Evolutionary conservation across 768 basidiomycete species (phyloP).

Genomic region (Hygrocybe coccinea): DNA sequence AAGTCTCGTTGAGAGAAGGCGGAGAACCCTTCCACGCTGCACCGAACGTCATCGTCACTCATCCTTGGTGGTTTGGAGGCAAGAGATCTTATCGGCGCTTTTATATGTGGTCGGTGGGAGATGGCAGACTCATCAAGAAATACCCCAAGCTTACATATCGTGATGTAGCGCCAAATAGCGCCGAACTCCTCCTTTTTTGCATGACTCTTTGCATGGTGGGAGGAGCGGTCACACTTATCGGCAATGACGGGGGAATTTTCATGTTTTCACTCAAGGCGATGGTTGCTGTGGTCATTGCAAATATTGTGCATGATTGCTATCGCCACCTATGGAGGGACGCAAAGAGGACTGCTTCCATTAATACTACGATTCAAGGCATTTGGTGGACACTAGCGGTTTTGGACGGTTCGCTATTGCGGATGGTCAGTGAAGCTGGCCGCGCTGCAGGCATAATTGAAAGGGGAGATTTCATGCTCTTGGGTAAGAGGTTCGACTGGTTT

Average conservation of each 20-base stretch:
- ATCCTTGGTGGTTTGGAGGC: slow-evolving; percentile 56
- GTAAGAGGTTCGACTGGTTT: slow-evolving; percentile 55
- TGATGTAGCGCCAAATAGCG: slow-evolving; percentile 45
- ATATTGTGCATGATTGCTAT: slow-evolving; percentile 46
- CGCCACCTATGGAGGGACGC: slow-evolving; percentile 43
- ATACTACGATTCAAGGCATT: slow-evolving; percentile 31
- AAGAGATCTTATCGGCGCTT: slow-evolving; percentile 46
- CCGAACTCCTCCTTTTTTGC: slow-evolving; percentile 38
- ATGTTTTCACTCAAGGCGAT: slow-evolving; percentile 20
- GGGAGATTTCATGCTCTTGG: slow-evolving; percentile 36
- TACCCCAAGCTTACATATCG: slow-evolving; percentile 46
- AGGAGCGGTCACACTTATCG: slow-evolving; percentile 6
- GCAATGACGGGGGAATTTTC: not conserved
- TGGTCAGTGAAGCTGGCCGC: slow-evolving; percentile 49
- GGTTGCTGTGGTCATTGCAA: slow-evolving; percentile 33
- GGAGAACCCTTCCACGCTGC: slow-evolving; percentile 45
- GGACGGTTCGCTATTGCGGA: slow-evolving; percentile 48
- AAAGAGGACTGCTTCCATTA: slow-evolving; percentile 28
- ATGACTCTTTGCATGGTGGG: slow-evolving; percentile 15
- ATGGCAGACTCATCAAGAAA: slow-evolving; percentile 44
- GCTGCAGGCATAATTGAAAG: slow-evolving; percentile 41
- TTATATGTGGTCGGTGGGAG: slow-evolving; percentile 56
- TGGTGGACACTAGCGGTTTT: slow-evolving; percentile 41
- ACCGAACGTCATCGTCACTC: slow-evolving; percentile 45
- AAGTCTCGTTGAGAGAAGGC: slow-evolving; percentile 30